These are phyloP conservation scores for Backusella tarrabulga DNA, from an alignment of 192 early-diverging fungal species.

Conservation along the genomic window DNA sequence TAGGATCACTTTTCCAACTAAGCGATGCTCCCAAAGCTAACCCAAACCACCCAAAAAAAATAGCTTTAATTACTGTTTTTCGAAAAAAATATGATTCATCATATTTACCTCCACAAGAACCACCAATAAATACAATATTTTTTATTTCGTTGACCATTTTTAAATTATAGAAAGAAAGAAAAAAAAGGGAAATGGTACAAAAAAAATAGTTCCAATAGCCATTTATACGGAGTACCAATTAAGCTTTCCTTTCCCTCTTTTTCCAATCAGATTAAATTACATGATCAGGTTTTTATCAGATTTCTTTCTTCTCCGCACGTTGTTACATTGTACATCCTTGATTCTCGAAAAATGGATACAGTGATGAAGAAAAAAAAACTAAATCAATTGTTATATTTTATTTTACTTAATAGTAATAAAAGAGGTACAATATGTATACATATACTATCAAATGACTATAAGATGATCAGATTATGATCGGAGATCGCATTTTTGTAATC, in stretches of 20 bases:
- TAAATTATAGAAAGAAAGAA: background rate
- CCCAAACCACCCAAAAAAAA: background rate
- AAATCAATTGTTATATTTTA: background rate
- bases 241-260: background rate
- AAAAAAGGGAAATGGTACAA: background rate
- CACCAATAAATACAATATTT: constrained; percentile 49
- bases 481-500: background rate
- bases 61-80: background rate
- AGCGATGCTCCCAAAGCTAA: constrained; percentile 35
- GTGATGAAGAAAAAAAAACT: background rate
- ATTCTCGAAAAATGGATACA: background rate
- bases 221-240: background rate
- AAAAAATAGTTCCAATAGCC: background rate
- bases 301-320: background rate
- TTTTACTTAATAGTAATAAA: background rate
- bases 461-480: background rate
- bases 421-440: background rate
- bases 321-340: background rate
- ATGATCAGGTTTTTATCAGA: constrained; percentile 1
- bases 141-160: constrained; percentile 8
- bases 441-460: background rate
- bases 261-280: background rate
- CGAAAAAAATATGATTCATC: background rate
- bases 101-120: constrained; percentile 45
- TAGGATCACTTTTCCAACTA: constrained; percentile 34